A percentile compares a stretch with the other conserved stretches of the same genome.
Conservation (phyloP, 2,329 filamentous ascomycete species). For the Zymoseptoria crescenta region DNA sequence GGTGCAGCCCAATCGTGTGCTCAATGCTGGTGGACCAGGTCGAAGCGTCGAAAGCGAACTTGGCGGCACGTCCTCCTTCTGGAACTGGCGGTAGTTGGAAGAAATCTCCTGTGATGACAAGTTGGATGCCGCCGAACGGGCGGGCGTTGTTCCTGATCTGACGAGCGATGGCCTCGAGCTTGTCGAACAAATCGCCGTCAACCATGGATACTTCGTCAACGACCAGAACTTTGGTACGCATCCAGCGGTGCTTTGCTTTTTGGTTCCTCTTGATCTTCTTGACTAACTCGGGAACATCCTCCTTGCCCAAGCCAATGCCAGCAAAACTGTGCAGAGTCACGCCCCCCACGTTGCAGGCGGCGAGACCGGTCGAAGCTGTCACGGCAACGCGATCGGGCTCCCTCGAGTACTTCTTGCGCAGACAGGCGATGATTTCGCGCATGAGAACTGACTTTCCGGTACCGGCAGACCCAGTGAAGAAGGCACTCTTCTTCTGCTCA, state of each 20-base stretch:
- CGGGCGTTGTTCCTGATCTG: conserved; percentile 81
- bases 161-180: conserved; percentile 80
- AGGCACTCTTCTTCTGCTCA: conserved; percentile 75
- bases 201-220: conserved; percentile 99
- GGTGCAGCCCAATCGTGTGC: conserved; percentile 88
- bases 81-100: conserved; percentile 95
- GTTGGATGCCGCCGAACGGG: conserved; percentile 91
- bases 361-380: conserved; percentile 90
- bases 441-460: conserved; percentile 96
- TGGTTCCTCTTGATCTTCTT: conserved; percentile 85
- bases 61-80: conserved; percentile 63
- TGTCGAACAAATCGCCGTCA: conserved; percentile 93
- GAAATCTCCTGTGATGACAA: conserved; percentile 94
- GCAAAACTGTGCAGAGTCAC: conserved; percentile 94
- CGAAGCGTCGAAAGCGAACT: conserved; percentile 86
- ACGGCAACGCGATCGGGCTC: conserved; percentile 84
- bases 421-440: conserved; percentile 74
- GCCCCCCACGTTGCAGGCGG: conserved; percentile 93
- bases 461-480: conserved; percentile 91
- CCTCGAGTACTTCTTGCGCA: conserved; percentile 66
- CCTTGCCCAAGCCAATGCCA: conserved; percentile 91
- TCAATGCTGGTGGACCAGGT: conserved; percentile 91
- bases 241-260: conserved; percentile 84
- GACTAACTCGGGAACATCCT: conserved; percentile 68
- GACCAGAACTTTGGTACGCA: conserved; percentile 77